Evolutionary conservation across 2,329 filamentous ascomycete genomes (phyloP).

Genomic region (Pyrenophora seminiperda): DNA sequence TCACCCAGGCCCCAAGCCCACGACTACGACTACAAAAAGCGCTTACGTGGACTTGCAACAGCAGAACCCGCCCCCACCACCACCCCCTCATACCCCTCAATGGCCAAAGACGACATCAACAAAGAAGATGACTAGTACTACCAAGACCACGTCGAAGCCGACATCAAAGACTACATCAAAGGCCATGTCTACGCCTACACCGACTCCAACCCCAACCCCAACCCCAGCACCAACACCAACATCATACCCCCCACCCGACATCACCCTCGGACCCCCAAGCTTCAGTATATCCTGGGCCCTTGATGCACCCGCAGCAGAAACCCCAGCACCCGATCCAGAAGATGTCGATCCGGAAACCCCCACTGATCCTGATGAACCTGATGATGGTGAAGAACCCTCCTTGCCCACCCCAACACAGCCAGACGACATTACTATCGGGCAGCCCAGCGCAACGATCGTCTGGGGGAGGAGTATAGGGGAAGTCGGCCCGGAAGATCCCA

Average conservation of each 20-base stretch:
- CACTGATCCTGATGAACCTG: slow-evolving; percentile 11
- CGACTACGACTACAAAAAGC: slow-evolving; percentile 5
- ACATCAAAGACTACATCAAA: slow-evolving; percentile 9
- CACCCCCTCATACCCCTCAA: neutral
- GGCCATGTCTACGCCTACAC: slow-evolving; percentile 4
- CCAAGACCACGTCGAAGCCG: slow-evolving; percentile 5
- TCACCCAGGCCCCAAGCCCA: slow-evolving; percentile 3
- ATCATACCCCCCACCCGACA: slow-evolving; percentile 11
- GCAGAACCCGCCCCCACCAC: slow-evolving; percentile 10
- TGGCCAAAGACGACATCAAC: slow-evolving; percentile 1
- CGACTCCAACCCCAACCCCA: slow-evolving; percentile 11
- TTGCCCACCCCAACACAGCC: slow-evolving; percentile 14
- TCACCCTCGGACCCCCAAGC: slow-evolving; percentile 17
- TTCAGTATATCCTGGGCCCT: slow-evolving; percentile 16
- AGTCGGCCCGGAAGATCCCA: slow-evolving; percentile 18
- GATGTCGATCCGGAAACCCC: slow-evolving; percentile 19
- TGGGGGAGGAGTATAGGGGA: slow-evolving; percentile 14
- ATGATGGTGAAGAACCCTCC: too few relatives aligned
- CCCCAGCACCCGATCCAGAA: slow-evolving; percentile 11
- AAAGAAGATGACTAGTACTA: slow-evolving; percentile 4
- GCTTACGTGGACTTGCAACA: slow-evolving; percentile 11
- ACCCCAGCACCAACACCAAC: slow-evolving; percentile 7
- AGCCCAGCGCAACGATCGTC: slow-evolving; percentile 14
- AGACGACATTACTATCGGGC: slow-evolving; percentile 18
- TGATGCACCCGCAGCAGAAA: neutral